A percentile compares a stretch with the other conserved stretches of the same genome.
Evolutionary conservation across 1,139 yeast genomes (phyloP).

Genomic region (Eremothecium sinecaudum): DNA sequence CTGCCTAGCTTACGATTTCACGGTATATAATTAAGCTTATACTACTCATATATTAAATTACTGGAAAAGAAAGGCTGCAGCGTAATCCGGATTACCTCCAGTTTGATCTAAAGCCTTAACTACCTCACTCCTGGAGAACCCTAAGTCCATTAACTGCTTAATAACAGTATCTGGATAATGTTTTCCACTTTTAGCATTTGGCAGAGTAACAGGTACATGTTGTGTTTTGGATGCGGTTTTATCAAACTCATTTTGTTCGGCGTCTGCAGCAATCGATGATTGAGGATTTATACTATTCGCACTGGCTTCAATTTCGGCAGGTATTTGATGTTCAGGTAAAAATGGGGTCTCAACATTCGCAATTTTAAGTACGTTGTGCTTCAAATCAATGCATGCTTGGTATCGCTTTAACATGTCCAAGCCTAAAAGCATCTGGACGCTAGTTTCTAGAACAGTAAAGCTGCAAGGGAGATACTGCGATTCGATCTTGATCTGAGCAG

Average conservation of each 20-base stretch:
- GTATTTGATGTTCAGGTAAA: slow-evolving; percentile 64
- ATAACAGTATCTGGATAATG: slow-evolving; percentile 40
- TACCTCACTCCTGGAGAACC: slow-evolving; percentile 60
- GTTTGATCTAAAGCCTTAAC: slow-evolving; percentile 56
- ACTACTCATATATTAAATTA: slow-evolving; percentile 2
- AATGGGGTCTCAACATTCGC: slow-evolving; percentile 68
- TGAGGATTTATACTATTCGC: background rate
- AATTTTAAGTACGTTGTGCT: slow-evolving; percentile 54
- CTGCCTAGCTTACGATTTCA: slow-evolving; percentile 1
- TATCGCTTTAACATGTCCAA: slow-evolving; percentile 72
- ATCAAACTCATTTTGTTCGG: background rate
- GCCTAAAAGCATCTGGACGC: slow-evolving; percentile 52
- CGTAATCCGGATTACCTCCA: slow-evolving; percentile 71
- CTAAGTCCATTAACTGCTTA: slow-evolving; percentile 51
- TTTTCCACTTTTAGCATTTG: slow-evolving; percentile 2
- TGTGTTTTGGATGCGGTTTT: background rate
- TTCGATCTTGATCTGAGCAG: slow-evolving; percentile 78
- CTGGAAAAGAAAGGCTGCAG: slow-evolving; percentile 64
- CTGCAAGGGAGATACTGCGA: slow-evolving; percentile 63
- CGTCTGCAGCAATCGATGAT: background rate
- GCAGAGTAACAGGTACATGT: background rate
- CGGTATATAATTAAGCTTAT: slow-evolving; percentile 2
- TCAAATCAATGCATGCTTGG: slow-evolving; percentile 72
- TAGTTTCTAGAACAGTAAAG: slow-evolving; percentile 70
- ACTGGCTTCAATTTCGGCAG: slow-evolving; percentile 30